Percentiles rank a stretch among this genome's conserved stretches.
Evolutionary conservation across 75 land plant species (phyloP).

Genomic region (Pinus taeda): DNA sequence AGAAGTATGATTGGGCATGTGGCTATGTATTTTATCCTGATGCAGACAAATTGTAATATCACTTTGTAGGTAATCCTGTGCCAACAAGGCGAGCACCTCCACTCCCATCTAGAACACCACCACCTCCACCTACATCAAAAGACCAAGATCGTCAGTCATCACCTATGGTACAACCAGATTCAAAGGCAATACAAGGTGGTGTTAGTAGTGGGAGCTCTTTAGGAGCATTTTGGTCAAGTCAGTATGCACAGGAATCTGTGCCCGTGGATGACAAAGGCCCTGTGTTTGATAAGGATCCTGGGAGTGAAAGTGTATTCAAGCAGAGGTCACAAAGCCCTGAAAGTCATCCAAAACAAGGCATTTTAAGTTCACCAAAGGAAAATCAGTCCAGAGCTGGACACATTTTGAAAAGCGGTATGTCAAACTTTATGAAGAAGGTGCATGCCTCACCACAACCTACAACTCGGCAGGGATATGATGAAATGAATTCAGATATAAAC

Average conservation of each 20-base stretch:
- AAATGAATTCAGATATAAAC: conserved; percentile 29
- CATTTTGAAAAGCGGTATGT: conserved; percentile 11
- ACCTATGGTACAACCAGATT: conserved; percentile 13
- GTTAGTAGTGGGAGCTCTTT: conserved; percentile 25
- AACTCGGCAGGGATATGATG: conserved; percentile 17
- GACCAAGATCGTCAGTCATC: conserved; percentile 30
- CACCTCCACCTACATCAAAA: conserved; percentile 56
- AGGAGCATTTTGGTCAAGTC: conserved; percentile 98
- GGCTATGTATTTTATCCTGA: conserved; percentile 1
- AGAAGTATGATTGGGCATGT: neutral
- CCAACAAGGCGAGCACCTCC: conserved; percentile 24
- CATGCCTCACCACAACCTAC: conserved; percentile 18
- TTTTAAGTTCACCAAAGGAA: conserved; percentile 15
- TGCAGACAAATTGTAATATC: neutral
- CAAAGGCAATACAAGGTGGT: conserved; percentile 12
- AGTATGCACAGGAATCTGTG: conserved; percentile 67
- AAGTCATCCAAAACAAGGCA: conserved; percentile 1
- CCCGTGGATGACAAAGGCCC: conserved; percentile 30
- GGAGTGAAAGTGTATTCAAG: conserved; percentile 15
- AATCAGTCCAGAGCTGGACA: conserved; percentile 18
- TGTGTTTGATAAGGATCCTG: conserved; percentile 45
- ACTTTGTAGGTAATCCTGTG: conserved; percentile 20
- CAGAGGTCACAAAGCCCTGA: conserved; percentile 27
- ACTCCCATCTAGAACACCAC: conserved; percentile 72
- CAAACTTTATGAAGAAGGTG: conserved; percentile 14